Evolutionary conservation across 2,329 filamentous ascomycete genomes (phyloP).

Genomic region (Botryotinia convoluta): DNA sequence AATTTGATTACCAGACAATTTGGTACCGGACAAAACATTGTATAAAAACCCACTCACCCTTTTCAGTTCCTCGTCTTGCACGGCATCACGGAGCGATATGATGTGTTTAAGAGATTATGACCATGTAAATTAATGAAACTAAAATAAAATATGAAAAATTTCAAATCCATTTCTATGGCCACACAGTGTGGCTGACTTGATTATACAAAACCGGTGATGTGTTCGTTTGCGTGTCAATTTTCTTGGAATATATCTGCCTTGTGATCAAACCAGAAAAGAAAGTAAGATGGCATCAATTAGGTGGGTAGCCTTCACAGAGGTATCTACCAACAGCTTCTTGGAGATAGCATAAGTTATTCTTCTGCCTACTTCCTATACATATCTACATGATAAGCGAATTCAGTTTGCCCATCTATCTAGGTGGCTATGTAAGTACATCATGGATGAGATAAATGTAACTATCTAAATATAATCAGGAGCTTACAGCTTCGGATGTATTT

Average conservation of each 20-base stretch:
- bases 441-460: background rate
- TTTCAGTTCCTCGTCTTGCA: constrained; percentile 35
- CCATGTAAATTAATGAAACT: constrained; percentile 34
- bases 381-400: background rate
- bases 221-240: background rate
- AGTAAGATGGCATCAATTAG: background rate
- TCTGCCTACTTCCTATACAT: background rate
- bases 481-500: background rate
- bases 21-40: constrained; percentile 29
- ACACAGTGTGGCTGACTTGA: background rate
- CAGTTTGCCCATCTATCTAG: background rate
- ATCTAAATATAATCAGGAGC: background rate
- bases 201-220: background rate
- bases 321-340: background rate
- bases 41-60: constrained; percentile 37
- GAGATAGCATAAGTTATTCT: background rate
- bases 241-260: constrained; percentile 1
- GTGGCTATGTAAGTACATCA: background rate
- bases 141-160: constrained; percentile 14
- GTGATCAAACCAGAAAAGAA: background rate
- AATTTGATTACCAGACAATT: constrained; percentile 10
- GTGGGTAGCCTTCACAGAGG: background rate
- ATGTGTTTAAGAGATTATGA: constrained; percentile 27
- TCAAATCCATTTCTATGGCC: background rate
- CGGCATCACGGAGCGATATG: constrained; percentile 33